Evolutionary conservation across 2,329 filamentous ascomycete species (phyloP).

Genomic region (Periconia sp.): DNA sequence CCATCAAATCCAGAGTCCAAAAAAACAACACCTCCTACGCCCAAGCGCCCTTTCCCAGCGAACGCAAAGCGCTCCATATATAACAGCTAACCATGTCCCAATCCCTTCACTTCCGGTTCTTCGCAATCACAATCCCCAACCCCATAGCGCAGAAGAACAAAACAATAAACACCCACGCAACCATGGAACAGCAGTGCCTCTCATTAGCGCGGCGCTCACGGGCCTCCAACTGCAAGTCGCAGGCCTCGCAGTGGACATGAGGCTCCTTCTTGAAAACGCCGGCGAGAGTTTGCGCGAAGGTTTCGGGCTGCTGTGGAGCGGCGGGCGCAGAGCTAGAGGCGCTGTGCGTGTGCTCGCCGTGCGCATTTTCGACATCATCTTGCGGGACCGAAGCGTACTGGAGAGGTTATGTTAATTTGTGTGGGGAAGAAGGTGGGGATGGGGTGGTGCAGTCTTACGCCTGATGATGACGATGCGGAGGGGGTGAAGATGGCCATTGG

Average conservation of each 20-base stretch:
- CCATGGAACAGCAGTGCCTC: slow-evolving; percentile 27
- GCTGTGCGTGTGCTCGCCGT: slow-evolving; percentile 9
- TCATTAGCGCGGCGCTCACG: slow-evolving; percentile 20
- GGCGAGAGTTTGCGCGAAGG: slow-evolving; percentile 25
- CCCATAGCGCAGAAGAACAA: slow-evolving; percentile 20
- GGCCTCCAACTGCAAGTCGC: slow-evolving; percentile 24
- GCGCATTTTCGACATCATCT: slow-evolving; percentile 24
- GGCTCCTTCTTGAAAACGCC: slow-evolving; percentile 23
- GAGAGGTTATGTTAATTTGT: neutral
- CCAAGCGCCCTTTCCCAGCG: too few relatives aligned
- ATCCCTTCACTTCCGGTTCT: slow-evolving; percentile 5
- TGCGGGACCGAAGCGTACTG: slow-evolving; percentile 29
- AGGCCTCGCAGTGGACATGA: slow-evolving; percentile 30
- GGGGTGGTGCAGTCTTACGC: slow-evolving; percentile 7
- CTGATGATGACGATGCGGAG: slow-evolving; percentile 19
- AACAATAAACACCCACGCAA: slow-evolving; percentile 23
- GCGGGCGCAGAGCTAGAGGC: slow-evolving; percentile 7
- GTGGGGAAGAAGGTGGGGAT: neutral
- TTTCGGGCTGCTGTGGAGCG: slow-evolving; percentile 13
- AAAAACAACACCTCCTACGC: too few relatives aligned
- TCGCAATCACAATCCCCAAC: slow-evolving; percentile 19
- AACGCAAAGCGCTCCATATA: neutral
- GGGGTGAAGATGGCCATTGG: slow-evolving; percentile 20
- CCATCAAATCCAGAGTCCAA: too few relatives aligned
- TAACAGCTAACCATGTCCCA: neutral